Evolutionary conservation across 345 rosid genomes (phyloP), one percentile per base, ranked within the genome.

Genomic region (Turnera subulata): DNA sequence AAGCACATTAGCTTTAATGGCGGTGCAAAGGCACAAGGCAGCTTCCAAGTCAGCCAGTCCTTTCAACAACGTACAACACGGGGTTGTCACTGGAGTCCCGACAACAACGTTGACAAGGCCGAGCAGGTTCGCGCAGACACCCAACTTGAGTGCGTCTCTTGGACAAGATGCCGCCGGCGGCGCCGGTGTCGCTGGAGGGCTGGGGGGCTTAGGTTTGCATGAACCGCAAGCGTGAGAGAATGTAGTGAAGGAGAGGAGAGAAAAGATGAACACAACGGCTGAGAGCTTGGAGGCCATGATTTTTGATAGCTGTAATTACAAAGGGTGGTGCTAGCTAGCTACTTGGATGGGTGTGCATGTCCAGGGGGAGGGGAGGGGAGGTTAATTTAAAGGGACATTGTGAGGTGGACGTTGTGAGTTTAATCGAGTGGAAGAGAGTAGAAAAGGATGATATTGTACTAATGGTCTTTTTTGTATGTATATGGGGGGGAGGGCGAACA

Each of bases 21-120:
- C 85, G 21, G 73, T 77, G 76, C 87, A 84, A 10, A 84, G 72
- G 70, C 91, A 84, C 55, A 67, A 11, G n/a, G 85, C 87, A 47
- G 61, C 87, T 40, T 84, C 91, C 54, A 65, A 7, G 46, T 81
- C 77, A 2, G 14, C 78, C 62, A 79, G 53, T 2, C 86, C 91
- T 18, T 21, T 0, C 2, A 84, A 55, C 65, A 84, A 4, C 11
- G 83, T 59, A 37, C 91, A 84, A 71, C 91, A 84, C 24, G 71
- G 46, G 68, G 56, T 65, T 5, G 78, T 49, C 8, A 83, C 50
- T 0, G 83, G 78, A 20, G 67, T 21, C 29, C 86, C 86, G 1
- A 65, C 25, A 0, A 42, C 60, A 25, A 67, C 33, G 23, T 69
- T 63, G 29, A 66, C 76, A 2, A 64, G 68, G 11, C 83, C 86